Percentiles rank a stretch among this genome's conserved stretches.
Conservation (phyloP, 2,329 filamentous ascomycete species). For the Diaporthe eres region DNA sequence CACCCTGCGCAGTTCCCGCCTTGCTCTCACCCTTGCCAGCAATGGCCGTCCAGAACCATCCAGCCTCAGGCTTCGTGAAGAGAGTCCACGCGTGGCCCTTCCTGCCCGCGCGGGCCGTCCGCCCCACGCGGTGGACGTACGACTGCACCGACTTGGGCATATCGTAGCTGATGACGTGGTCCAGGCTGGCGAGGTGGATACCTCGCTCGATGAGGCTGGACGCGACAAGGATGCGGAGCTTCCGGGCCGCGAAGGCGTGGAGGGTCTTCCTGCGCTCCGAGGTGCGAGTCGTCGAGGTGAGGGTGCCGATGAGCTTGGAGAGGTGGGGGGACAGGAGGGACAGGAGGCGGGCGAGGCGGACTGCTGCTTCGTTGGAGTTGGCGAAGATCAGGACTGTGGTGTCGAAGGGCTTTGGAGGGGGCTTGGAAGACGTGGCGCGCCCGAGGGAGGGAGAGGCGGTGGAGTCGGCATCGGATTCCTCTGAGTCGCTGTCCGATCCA, state of each 20-base stretch:
- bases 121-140: constrained; percentile 93
- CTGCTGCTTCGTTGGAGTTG: constrained; percentile 88
- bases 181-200: constrained; percentile 83
- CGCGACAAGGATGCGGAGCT: constrained; percentile 83
- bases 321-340: constrained; percentile 74
- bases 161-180: constrained; percentile 95
- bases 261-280: constrained; percentile 77
- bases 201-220: constrained; percentile 95
- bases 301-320: constrained; percentile 72
- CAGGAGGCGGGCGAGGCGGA: constrained; percentile 88
- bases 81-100: constrained; percentile 88
- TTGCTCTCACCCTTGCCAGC: constrained; percentile 63
- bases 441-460: constrained; percentile 15
- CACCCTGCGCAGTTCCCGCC: constrained; percentile 53
- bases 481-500: constrained; percentile 45
- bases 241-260: constrained; percentile 73
- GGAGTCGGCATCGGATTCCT: constrained; percentile 45
- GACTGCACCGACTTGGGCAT: constrained; percentile 84
- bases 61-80: constrained; percentile 83
- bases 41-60: constrained; percentile 93
- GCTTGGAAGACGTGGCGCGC: constrained; percentile 9
- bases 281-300: constrained; percentile 84
- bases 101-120: constrained; percentile 87
- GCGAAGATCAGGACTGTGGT: constrained; percentile 84
- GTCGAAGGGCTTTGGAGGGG: constrained; percentile 45